Conservation (phyloP, 1,139 yeast species). For the Meyerozyma elateridarum region DNA sequence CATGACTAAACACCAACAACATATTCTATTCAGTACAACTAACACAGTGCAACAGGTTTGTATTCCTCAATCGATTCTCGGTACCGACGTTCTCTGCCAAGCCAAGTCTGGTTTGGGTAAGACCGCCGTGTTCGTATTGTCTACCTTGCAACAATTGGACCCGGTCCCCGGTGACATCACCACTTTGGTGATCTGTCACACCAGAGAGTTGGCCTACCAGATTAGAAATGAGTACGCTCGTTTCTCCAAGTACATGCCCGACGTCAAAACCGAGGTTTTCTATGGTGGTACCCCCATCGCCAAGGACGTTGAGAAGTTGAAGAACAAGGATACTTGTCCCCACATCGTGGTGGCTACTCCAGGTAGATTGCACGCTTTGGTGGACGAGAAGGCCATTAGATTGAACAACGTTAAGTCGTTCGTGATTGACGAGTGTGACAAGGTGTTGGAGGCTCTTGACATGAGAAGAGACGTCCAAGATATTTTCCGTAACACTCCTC, state of each 20-base stretch:
- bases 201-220: slow-evolving; percentile 98
- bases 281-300: slow-evolving; percentile 92
- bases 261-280: slow-evolving; percentile 92
- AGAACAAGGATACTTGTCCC: slow-evolving; percentile 92
- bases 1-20: no score
- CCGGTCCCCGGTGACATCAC: slow-evolving; percentile 97
- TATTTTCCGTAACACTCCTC: slow-evolving; percentile 95
- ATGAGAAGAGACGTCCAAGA: slow-evolving; percentile 99
- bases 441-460: slow-evolving; percentile 84
- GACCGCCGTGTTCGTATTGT: slow-evolving; percentile 95
- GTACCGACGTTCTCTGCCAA: slow-evolving; percentile 97
- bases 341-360: slow-evolving; percentile 98
- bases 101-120: slow-evolving; percentile 99
- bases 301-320: slow-evolving; percentile 82
- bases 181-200: slow-evolving; percentile 92
- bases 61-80: slow-evolving; percentile 96
- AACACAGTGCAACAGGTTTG: slow-evolving; percentile 89
- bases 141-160: slow-evolving; percentile 94
- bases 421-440: slow-evolving; percentile 98
- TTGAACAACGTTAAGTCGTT: slow-evolving; percentile 88
- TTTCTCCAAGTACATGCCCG: slow-evolving; percentile 98
- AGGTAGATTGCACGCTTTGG: slow-evolving; percentile 93
- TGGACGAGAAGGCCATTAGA: slow-evolving; percentile 85
- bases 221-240: slow-evolving; percentile 96
- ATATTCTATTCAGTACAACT: slow-evolving; percentile 11